Base-by-base conservation (phyloP, 306 rosid species). In the Lagenaria siceraria region DNA sequence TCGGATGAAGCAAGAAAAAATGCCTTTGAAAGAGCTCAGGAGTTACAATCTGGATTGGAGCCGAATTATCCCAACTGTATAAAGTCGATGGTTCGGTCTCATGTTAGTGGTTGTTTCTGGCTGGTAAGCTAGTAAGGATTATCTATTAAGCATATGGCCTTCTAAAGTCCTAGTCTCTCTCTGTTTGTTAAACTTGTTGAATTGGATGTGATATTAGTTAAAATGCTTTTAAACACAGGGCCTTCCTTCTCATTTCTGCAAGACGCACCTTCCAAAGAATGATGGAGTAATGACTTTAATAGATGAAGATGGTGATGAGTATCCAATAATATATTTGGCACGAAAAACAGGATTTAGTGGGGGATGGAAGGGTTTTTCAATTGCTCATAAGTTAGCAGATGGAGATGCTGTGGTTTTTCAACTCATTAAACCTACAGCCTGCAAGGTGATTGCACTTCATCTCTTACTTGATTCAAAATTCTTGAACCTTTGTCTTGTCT, bases 81-180 rank as follows among this genome's bases (percentile, higher is more conserved):
- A 2, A 93, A 88, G 80, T 9, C 98, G 53, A 91, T 93, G 97
- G 93, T 93, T 27, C 94, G 75, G 58, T 91, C 98, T 4, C 97
- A 91, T 81, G 85, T 93, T 10, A 87, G 87, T 42, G 98, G 98
- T 22, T 96, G 97, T 51, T 93, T 90, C 77, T 91, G 98, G 98
- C 91, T 91, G 93, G 97, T 93, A 87, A 54, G 66, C 15, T 46
- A 78, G 17, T 33, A 17, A 60, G 8, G 22, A 24, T 63, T 8
- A 63, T 63, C 46, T 61, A 17, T 61, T 61, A 14, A 61, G 31
- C 19, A 6, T 69, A 22, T 42, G 18, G 0, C 53, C 19, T 68
- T 8, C 31, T 65, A 7, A 12, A 56, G 62, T 22, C 8, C 14
- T 58, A 58, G 8, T 24, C 40, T 58, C 17, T 4, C 0, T 63